Base-by-base conservation (phyloP, 306 rosid genomes). In the Ochetophila trinervis region DNA sequence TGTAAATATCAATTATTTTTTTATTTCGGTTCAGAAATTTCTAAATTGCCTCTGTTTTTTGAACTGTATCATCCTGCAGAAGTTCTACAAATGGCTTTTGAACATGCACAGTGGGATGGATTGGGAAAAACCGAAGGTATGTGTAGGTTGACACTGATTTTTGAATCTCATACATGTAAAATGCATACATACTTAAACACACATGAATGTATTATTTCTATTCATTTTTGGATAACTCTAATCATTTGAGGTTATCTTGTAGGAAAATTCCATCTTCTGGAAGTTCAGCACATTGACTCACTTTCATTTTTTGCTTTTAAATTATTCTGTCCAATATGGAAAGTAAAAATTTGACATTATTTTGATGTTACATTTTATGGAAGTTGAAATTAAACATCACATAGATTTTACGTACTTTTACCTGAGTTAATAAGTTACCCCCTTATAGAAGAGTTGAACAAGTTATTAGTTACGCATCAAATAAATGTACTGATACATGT, bases 21-120 rank as follows among this genome's bases (percentile, higher is more conserved):
- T 37, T 52, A 20, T 37, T 11, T 67, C 15, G 27, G 36, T 53
- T 49, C 34, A 70, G 37, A 62, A 57, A 45, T 65, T 72, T 74
- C 48, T 76, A 60, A 56, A 37, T 52, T 63, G 74, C 48, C 37
- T 60, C 23, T 20, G 58, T 71, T 74, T 66, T 63, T 61, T 53
- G 30, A 19, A 65, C 68, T 71, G n/a, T 69, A 27, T 63, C 51
- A 48, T 74, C 70, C 60, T 80, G 86, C 90, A 94, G 99, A 94
- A 72, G 91, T 84, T 63, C 69, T 94, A 84, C 97, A 85, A 69
- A 78, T 81, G 83, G 85, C 84, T 44, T 86, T 84, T 76, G 99
- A 83, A 59, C 65, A 50, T 67, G 74, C 66, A 10, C 77, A 69
- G 71, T 70, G 72, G 82, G 88, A 83, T 57, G 89, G 67, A 32